A percentile compares a stretch with the other conserved stretches of the same genome.
Evolutionary conservation across 2,329 filamentous ascomycete genomes (phyloP).

Genomic region (Monilinia fructigena): DNA sequence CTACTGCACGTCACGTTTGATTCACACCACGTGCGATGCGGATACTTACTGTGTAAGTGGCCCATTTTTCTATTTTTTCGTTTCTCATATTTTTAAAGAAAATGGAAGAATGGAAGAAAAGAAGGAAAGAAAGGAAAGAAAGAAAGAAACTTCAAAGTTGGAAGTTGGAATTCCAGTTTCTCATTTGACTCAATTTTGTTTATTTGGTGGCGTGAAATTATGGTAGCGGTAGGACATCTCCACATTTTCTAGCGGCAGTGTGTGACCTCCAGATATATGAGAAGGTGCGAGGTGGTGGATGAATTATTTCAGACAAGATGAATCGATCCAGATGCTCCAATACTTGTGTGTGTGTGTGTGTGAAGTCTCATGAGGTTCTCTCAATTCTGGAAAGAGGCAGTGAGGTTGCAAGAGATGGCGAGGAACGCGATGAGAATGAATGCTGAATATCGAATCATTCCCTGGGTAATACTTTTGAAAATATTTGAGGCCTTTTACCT

Average conservation of each 20-base stretch:
- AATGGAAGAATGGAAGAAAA: neutral
- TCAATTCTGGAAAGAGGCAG: neutral
- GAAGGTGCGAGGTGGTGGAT: constrained; percentile 7
- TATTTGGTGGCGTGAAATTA: constrained; percentile 1
- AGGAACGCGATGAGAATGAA: neutral
- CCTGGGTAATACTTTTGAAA: neutral
- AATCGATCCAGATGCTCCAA: neutral
- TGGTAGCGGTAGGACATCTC: neutral
- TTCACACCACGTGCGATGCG: constrained; percentile 15
- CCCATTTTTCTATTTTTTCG: neutral
- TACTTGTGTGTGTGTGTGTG: neutral
- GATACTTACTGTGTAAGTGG: constrained; percentile 17
- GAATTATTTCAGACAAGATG: neutral
- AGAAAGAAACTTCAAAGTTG: too few relatives aligned
- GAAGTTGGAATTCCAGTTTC: neutral
- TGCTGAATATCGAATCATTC: neutral
- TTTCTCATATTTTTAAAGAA: too few relatives aligned
- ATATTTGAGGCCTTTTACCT: neutral
- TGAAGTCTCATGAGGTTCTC: neutral
- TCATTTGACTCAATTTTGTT: neutral
- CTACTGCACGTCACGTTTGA: constrained; percentile 23
- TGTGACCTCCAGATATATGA: constrained; percentile 2
- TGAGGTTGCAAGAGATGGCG: neutral
- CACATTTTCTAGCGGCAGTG: neutral
- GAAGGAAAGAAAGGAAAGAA: neutral